phyloP scores from a whole-genome alignment of 345 rosid species.

The Microthlaspi erraticum region DNA sequence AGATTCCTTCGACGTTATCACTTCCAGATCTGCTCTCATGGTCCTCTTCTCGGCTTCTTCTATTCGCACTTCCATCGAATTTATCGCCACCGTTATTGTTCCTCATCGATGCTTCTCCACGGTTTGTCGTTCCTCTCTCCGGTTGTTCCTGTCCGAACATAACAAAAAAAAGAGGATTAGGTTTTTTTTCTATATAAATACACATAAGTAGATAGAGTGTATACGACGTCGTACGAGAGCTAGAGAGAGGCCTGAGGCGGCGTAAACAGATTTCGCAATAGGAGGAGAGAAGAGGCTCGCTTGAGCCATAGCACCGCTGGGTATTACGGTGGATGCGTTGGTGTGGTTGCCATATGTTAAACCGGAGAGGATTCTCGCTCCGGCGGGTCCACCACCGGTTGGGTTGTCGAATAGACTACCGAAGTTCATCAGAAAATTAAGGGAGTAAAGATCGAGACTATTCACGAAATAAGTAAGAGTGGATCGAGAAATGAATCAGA shows the following conservation, averaged over 20 bases:
- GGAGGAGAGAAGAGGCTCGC: constrained; percentile 42
- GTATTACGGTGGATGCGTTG: constrained; percentile 35
- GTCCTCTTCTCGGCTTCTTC: constrained; percentile 67
- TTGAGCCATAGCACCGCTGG: constrained; percentile 51
- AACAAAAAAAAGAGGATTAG: neutral
- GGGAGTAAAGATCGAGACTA: constrained; percentile 5
- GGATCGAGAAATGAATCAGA: constrained; percentile 24
- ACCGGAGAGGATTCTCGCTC: constrained; percentile 46
- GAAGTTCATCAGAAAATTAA: constrained; percentile 48
- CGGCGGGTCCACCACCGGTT: constrained; percentile 35
- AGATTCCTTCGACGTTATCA: constrained; percentile 88
- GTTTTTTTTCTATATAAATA: neutral
- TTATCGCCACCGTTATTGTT: constrained; percentile 42
- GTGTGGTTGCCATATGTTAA: constrained; percentile 41
- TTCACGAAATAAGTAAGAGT: constrained; percentile 5
- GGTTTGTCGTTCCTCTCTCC: constrained; percentile 47
- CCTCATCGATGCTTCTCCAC: constrained; percentile 45
- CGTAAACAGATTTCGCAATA: constrained; percentile 44
- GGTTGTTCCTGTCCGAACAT: constrained; percentile 47
- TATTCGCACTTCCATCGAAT: constrained; percentile 45
- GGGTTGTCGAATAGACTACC: constrained; percentile 47
- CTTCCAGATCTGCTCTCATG: constrained; percentile 98
- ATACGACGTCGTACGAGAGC: constrained; percentile 46
- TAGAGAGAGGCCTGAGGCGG: constrained; percentile 55
- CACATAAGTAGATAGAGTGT: too few relatives aligned